Evolutionary conservation across 2,329 filamentous ascomycete species (phyloP), one percentile per base, ranked within the genome.

Genomic region (Alternaria brassicicola): DNA sequence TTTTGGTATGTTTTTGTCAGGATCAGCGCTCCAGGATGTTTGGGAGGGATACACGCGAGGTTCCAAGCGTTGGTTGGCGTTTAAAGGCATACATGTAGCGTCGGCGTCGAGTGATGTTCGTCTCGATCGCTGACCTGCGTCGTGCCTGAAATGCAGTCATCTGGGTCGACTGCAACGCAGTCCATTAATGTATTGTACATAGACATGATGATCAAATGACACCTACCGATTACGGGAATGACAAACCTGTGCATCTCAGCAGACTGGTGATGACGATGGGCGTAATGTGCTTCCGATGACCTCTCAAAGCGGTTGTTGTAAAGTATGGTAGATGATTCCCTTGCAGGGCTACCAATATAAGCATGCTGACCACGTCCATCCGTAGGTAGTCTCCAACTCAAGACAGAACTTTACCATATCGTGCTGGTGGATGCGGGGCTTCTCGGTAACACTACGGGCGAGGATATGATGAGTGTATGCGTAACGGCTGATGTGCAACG

Each of bases 141-240:
- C 41, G 30, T 50, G 23, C 39, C 53, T 57, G 48, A 21, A 28
- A 17, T 28, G 46, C 31, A 31, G 53, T 54, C 51, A 52, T 46
- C 47, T 21, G 46, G 23, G 56, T 49, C 45, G 51, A 61, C 60
- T 57, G 50, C 50, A 47, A 45, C n/a, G 43, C 50, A 50, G 47
- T 59, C 63, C 57, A 67, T 61, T 72, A 73, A 70, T 74, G 63
- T 73, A 73, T 71, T 71, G 64, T 73, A 67, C 59, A 64, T 55
- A 68, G 56, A 36, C 46, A 30, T 56, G 50, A 64, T 59, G 42
- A 48, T 54, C 57, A 56, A 53, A 59, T 55, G 39, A 51, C 13
- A 59, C 28, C 47, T 38, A 59, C 21, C 21, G 52, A 28, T 38
- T 19, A 17, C 46, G 15, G 42, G 19, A 61, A 52, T 59, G 54